A percentile compares a stretch with the other conserved stretches of the same genome.
Conservation (phyloP, 805 yeast genomes). For the Nakazawaea ishiwadae region DNA sequence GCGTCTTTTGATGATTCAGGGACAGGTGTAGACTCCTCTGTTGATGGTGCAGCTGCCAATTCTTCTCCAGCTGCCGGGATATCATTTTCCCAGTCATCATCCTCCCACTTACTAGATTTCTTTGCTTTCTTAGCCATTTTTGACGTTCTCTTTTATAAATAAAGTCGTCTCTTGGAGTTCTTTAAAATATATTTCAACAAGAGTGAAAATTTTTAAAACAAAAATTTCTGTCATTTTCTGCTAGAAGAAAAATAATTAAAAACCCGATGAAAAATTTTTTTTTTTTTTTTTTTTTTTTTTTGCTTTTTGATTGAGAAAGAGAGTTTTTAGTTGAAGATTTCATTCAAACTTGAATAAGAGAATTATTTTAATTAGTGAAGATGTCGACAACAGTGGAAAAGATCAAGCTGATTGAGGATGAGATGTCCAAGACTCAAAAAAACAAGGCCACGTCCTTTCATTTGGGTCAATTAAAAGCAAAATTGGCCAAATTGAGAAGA, state of each 20-base stretch:
- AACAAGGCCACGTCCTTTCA: conserved; percentile 97
- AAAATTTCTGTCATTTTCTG: conserved; percentile 6
- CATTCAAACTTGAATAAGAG: too few species aligned
- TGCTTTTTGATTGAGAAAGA: neutral
- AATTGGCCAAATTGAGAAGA: conserved; percentile 89
- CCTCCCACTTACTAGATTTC: conserved; percentile 63
- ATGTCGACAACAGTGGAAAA: conserved; percentile 71
- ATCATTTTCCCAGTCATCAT: conserved; percentile 60
- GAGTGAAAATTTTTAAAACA: conserved; percentile 8
- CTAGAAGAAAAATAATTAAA: neutral
- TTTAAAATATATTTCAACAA: neutral
- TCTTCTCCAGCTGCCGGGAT: conserved; percentile 49
- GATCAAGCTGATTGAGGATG: conserved; percentile 88
- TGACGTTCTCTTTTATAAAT: neutral
- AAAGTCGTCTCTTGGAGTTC: neutral
- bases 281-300: neutral
- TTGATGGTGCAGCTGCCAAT: conserved; percentile 33
- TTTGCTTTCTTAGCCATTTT: conserved; percentile 48
- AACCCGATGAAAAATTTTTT: conserved; percentile 1
- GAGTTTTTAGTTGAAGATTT: too few species aligned
- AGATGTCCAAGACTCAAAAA: conserved; percentile 97
- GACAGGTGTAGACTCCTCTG: conserved; percentile 26
- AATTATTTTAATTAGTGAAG: conserved; percentile 11
- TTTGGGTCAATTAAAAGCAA: conserved; percentile 95
- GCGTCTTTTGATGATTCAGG: conserved; percentile 16